phyloP scores from a whole-genome alignment of 2,329 filamentous ascomycete species.

The Ophiostoma ulmi region DNA sequence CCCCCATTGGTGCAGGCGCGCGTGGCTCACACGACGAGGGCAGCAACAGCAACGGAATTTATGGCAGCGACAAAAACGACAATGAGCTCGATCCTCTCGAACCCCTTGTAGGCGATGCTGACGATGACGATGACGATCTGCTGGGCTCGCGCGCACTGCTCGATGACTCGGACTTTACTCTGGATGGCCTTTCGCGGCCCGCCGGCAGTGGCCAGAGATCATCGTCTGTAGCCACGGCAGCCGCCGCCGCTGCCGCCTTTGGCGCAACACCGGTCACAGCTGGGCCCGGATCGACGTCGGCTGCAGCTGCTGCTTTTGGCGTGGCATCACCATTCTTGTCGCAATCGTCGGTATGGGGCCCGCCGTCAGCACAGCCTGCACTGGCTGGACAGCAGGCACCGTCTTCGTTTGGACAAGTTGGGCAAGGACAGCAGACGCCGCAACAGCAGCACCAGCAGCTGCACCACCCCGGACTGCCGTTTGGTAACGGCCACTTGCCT shows the following conservation, averaged over 20 bases:
- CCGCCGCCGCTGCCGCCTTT: conserved; percentile 26
- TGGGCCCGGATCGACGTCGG: neutral
- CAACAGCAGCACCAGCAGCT: conserved; percentile 14
- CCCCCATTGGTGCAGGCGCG: neutral
- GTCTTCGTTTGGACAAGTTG: conserved; percentile 4
- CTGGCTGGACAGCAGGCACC: neutral
- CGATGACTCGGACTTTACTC: conserved; percentile 47
- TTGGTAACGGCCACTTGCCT: conserved; percentile 10
- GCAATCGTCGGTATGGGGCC: conserved; percentile 23
- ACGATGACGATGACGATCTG: conserved; percentile 40
- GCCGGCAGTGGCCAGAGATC: conserved; percentile 30
- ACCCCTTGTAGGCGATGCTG: neutral
- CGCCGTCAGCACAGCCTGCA: neutral
- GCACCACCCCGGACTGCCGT: conserved; percentile 12
- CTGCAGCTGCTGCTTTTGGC: conserved; percentile 15
- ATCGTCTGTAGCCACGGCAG: conserved; percentile 26
- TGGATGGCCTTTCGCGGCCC: neutral
- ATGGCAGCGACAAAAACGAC: neutral
- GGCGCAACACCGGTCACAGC: conserved; percentile 16
- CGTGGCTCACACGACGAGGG: neutral
- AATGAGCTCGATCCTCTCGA: neutral
- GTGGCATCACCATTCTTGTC: conserved; percentile 23
- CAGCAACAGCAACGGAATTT: neutral
- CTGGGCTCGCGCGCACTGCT: conserved; percentile 87
- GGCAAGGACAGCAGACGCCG: neutral